These are phyloP conservation scores for Globisporangium megalacanthum DNA, from an alignment of 352 stramenopile genomes.

Conservation along the genomic window DNA sequence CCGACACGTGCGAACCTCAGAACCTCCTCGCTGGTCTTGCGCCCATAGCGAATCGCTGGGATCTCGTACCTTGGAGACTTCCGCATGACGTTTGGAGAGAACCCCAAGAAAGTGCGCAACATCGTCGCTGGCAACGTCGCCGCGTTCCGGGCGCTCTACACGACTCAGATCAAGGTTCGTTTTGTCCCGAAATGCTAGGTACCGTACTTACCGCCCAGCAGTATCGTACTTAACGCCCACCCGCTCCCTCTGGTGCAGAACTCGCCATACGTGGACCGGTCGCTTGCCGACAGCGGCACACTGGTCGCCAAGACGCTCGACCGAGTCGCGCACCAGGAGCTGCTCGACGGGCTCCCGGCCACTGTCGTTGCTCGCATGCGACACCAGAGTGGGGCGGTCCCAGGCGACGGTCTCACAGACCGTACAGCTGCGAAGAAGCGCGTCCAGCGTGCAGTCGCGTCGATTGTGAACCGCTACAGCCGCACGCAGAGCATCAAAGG, in stretches of 20 bases:
- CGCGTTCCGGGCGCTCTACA: slow-evolving; percentile 71
- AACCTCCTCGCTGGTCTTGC: no score
- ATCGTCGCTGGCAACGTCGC: slow-evolving; percentile 86
- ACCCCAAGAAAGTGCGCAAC: slow-evolving; percentile 88
- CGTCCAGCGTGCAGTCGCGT: slow-evolving; percentile 49
- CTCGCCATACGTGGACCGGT: slow-evolving; percentile 58
- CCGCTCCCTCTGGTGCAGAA: slow-evolving; percentile 23
- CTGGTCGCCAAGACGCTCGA: slow-evolving; percentile 48
- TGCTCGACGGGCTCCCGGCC: slow-evolving; percentile 49
- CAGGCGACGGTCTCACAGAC: slow-evolving; percentile 18
- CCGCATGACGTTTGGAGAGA: slow-evolving; percentile 88
- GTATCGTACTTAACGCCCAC: neutral
- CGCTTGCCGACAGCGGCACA: slow-evolving; percentile 30
- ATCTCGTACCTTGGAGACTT: slow-evolving; percentile 90
- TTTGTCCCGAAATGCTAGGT: no score
- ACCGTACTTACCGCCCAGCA: no score
- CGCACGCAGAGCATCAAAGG: slow-evolving; percentile 87
- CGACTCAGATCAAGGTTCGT: slow-evolving; percentile 60
- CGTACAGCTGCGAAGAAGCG: slow-evolving; percentile 50
- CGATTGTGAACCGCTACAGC: slow-evolving; percentile 82
- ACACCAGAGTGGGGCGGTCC: slow-evolving; percentile 21
- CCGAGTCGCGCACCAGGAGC: slow-evolving; percentile 24
- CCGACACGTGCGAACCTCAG: no score
- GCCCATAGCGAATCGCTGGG: slow-evolving; percentile 68
- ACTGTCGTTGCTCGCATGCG: slow-evolving; percentile 34